Evolutionary conservation across 305 asterid species (phyloP).

Genomic region (Fraxinus platypoda): DNA sequence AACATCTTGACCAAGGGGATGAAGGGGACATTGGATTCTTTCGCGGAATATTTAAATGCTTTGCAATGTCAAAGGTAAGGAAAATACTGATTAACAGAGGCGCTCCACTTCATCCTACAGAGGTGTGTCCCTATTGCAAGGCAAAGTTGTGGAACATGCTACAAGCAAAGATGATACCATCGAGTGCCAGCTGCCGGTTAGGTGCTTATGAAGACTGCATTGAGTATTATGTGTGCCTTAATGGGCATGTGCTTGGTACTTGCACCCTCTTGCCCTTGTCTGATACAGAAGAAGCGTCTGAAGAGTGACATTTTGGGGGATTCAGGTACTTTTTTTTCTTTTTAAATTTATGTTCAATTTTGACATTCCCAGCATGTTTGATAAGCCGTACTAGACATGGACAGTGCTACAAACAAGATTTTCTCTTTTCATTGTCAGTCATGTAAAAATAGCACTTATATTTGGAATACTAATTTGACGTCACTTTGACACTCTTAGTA

Average conservation of each 20-base stretch:
- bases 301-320: conserved; percentile 42
- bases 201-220: conserved; percentile 91
- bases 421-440: not conserved
- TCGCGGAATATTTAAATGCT: conserved; percentile 86
- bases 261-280: conserved; percentile 92
- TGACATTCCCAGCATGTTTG: not conserved
- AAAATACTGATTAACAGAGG: conserved; percentile 61
- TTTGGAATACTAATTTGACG: not conserved
- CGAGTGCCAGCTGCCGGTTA: conserved; percentile 88
- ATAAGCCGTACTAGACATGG: not conserved
- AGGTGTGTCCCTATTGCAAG: conserved; percentile 90
- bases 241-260: conserved; percentile 86
- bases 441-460: not conserved
- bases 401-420: not conserved
- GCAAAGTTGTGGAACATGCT: conserved; percentile 94
- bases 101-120: conserved; percentile 75
- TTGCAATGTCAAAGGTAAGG: conserved; percentile 64
- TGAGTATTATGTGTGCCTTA: conserved; percentile 88
- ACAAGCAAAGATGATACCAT: conserved; percentile 79
- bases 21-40: conserved; percentile 94
- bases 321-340: conserved; percentile 30
- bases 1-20: conserved; percentile 96
- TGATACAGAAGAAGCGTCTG: conserved; percentile 80
- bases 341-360: not conserved
- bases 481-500: not conserved